Percentiles rank a stretch among this genome's conserved stretches.
Evolutionary conservation across 2,329 filamentous ascomycete genomes (phyloP).

Genomic region (Leptographium radiaticola): DNA sequence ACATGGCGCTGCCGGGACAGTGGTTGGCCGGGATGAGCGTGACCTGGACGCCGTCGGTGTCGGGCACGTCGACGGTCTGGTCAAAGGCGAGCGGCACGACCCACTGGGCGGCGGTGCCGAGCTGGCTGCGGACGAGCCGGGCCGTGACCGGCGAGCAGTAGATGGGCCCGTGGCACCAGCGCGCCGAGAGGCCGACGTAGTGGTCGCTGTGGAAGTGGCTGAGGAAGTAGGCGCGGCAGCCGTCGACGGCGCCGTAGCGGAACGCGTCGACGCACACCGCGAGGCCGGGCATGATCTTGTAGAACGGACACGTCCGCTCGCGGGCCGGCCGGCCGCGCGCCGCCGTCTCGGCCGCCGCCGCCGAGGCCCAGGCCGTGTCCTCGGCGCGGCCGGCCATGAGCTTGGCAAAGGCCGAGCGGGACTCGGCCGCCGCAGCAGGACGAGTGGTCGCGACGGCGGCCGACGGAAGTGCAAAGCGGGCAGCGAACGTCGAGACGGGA

Average conservation of each 20-base stretch:
- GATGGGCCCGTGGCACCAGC: conserved; percentile 86
- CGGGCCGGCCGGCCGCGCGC: conserved; percentile 78
- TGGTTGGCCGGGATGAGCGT: conserved; percentile 97
- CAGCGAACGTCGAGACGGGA: conserved; percentile 26
- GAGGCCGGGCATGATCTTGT: conserved; percentile 92
- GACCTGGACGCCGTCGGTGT: conserved; percentile 69
- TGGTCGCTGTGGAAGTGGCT: conserved; percentile 98
- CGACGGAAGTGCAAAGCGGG: conserved; percentile 26
- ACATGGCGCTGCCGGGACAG: conserved; percentile 88
- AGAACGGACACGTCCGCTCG: conserved; percentile 88
- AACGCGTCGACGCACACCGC: conserved; percentile 93
- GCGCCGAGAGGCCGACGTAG: conserved; percentile 79
- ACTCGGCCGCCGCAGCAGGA: conserved; percentile 5
- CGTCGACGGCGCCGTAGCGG: conserved; percentile 83
- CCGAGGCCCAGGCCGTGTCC: conserved; percentile 77
- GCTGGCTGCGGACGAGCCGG: conserved; percentile 75
- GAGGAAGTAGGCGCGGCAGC: conserved; percentile 88
- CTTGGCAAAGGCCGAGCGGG: conserved; percentile 68
- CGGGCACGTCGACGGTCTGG: conserved; percentile 61
- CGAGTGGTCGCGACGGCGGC: conserved; percentile 6
- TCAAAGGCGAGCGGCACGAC: conserved; percentile 81
- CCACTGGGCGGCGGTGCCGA: conserved; percentile 76
- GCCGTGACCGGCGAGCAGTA: conserved; percentile 91
- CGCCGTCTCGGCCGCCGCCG: conserved; percentile 65
- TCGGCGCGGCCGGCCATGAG: conserved; percentile 90